phyloP scores from a whole-genome alignment of 805 yeast genomes.

The Kodamaea nitidulidarum region DNA sequence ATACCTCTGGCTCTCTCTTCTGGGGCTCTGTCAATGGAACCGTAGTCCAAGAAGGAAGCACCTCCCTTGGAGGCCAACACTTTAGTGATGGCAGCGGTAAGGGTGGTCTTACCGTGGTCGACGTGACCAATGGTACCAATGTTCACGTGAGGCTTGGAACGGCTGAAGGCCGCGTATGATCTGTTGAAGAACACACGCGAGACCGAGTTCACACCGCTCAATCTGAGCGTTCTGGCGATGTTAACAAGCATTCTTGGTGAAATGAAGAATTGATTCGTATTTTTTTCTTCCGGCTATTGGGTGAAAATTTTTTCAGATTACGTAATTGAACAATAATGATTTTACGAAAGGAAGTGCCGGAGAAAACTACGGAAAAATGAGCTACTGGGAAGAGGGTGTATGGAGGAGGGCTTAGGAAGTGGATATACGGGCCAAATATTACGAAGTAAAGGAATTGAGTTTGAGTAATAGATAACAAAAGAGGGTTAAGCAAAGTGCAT shows the following conservation, averaged over 20 bases:
- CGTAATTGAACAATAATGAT: background rate
- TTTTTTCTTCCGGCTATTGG: slow-evolving; percentile 3
- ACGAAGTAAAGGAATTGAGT: background rate
- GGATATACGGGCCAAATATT: no score
- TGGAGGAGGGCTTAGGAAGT: no score
- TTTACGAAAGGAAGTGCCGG: background rate
- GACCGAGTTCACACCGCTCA: slow-evolving; percentile 19
- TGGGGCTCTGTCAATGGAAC: slow-evolving; percentile 94
- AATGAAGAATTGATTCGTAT: slow-evolving; percentile 1
- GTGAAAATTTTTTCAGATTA: slow-evolving; percentile 6
- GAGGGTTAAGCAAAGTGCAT: no score
- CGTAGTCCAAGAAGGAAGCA: slow-evolving; percentile 89
- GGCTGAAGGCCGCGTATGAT: slow-evolving; percentile 72
- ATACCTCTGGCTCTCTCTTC: slow-evolving; percentile 99
- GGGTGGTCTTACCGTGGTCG: slow-evolving; percentile 97
- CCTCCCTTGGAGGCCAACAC: slow-evolving; percentile 84
- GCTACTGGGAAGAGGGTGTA: no score
- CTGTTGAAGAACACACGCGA: slow-evolving; percentile 32
- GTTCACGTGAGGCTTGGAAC: slow-evolving; percentile 95
- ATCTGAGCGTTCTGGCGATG: slow-evolving; percentile 27
- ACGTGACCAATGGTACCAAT: slow-evolving; percentile 98
- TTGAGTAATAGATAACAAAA: background rate
- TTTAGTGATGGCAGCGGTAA: slow-evolving; percentile 98
- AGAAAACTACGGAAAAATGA: background rate
- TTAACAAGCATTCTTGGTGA: slow-evolving; percentile 24